phyloP scores from a whole-genome alignment of 1,284 basidiomycete species.

The Volvariella surrecta region DNA sequence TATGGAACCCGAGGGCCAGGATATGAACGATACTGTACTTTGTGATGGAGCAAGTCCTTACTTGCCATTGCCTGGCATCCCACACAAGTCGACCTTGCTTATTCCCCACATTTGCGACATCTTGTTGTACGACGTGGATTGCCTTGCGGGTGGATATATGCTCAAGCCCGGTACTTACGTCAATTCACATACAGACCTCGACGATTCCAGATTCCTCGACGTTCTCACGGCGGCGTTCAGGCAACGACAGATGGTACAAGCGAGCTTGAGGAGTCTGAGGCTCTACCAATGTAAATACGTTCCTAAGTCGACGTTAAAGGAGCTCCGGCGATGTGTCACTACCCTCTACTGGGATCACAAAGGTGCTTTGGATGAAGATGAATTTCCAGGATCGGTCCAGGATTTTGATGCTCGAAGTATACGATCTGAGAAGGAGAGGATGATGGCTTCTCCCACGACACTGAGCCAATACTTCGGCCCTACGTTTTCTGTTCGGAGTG shows the following conservation, averaged over 20 bases:
- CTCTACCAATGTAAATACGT: slow-evolving; percentile 23
- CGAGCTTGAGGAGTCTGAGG: slow-evolving; percentile 21
- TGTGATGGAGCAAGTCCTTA: background rate
- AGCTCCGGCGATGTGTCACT: slow-evolving; percentile 17
- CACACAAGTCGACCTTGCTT: slow-evolving; percentile 13
- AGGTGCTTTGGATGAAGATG: slow-evolving; percentile 15
- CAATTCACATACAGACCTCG: slow-evolving; percentile 25
- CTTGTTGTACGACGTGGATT: slow-evolving; percentile 27
- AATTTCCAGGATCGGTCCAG: background rate
- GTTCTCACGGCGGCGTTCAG: slow-evolving; percentile 22
- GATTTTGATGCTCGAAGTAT: background rate
- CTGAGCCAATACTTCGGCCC: too few species aligned
- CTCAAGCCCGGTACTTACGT: slow-evolving; percentile 18
- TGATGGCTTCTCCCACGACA: too few species aligned
- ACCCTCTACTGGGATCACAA: slow-evolving; percentile 22
- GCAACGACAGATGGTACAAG: slow-evolving; percentile 16
- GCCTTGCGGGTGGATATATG: slow-evolving; percentile 29
- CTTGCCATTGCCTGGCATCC: background rate
- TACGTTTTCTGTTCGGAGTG: too few species aligned
- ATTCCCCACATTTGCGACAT: slow-evolving; percentile 25
- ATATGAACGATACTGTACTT: slow-evolving; percentile 1
- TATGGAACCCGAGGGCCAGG: slow-evolving; percentile 13
- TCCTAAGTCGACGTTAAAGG: slow-evolving; percentile 14
- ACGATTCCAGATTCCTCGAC: slow-evolving; percentile 30
- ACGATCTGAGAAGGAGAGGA: too few species aligned